phyloP scores from a whole-genome alignment of 371 early-diverging fungal genomes.

The Apophysomyces variabilis region DNA sequence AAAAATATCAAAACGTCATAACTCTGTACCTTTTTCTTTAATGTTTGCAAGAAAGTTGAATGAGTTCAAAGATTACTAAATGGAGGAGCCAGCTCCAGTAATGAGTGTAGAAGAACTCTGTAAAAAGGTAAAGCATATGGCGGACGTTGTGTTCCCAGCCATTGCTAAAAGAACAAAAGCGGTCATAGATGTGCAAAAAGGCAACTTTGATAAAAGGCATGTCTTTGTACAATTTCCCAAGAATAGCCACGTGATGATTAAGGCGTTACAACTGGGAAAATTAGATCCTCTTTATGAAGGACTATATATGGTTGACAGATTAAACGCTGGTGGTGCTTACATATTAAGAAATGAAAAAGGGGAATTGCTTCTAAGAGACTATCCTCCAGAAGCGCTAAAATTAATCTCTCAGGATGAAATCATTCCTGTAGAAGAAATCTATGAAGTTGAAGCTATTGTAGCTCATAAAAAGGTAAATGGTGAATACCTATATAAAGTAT shows the following conservation, averaged over 20 bases:
- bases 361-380: constrained; percentile 16
- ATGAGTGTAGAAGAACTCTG: constrained; percentile 13
- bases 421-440: constrained; percentile 4
- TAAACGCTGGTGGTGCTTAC: constrained; percentile 23
- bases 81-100: background rate
- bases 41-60: constrained; percentile 30
- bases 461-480: constrained; percentile 11
- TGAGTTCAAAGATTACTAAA: constrained; percentile 20
- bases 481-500: constrained; percentile 19
- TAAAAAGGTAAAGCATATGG: constrained; percentile 22
- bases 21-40: constrained; percentile 12
- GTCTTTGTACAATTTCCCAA: constrained; percentile 4
- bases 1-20: constrained; percentile 3
- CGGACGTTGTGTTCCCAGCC: constrained; percentile 26
- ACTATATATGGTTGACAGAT: constrained; percentile 23
- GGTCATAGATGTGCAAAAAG: constrained; percentile 1
- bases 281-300: constrained; percentile 20
- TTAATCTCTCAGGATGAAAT: constrained; percentile 22
- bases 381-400: constrained; percentile 20
- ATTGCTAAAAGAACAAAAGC: constrained; percentile 22
- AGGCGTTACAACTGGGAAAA: background rate
- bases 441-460: constrained; percentile 14
- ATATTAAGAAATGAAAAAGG: constrained; percentile 21
- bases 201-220: constrained; percentile 14
- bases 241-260: constrained; percentile 16